phyloP scores from a whole-genome alignment of 1,284 basidiomycete species.

The Ganoderma meredithae region DNA sequence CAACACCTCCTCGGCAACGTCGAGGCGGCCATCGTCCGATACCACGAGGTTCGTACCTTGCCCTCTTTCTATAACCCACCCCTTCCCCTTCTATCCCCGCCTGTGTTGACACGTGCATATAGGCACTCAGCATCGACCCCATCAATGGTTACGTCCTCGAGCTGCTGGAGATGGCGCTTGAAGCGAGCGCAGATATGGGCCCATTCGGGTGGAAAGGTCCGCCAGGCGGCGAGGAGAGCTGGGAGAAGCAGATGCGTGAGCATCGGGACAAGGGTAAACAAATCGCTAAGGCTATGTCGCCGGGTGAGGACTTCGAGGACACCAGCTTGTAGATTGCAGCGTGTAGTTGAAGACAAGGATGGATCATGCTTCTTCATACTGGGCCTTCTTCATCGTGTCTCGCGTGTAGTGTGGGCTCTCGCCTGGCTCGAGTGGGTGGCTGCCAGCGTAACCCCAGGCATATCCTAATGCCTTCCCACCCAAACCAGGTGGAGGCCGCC shows the following conservation, averaged over 20 bases:
- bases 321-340: slow-evolving; percentile 24
- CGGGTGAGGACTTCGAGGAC: slow-evolving; percentile 19
- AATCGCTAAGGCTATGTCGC: slow-evolving; percentile 21
- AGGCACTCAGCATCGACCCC: slow-evolving; percentile 86
- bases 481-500: slow-evolving; percentile 39
- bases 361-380: slow-evolving; percentile 5
- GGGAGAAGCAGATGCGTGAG: slow-evolving; percentile 42
- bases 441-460: slow-evolving; percentile 44
- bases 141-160: slow-evolving; percentile 89
- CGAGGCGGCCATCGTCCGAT: slow-evolving; percentile 84
- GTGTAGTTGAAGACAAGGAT: background rate
- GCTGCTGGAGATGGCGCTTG: slow-evolving; percentile 85
- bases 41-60: slow-evolving; percentile 76
- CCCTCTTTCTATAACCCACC: background rate
- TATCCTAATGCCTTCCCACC: slow-evolving; percentile 44
- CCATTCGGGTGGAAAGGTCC: slow-evolving; percentile 35
- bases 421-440: slow-evolving; percentile 37
- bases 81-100: background rate
- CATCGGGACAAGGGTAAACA: slow-evolving; percentile 40
- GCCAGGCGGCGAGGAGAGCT: slow-evolving; percentile 39
- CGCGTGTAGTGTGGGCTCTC: slow-evolving; percentile 35
- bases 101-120: background rate
- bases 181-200: slow-evolving; percentile 43
- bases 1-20: slow-evolving; percentile 77
- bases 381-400: slow-evolving; percentile 42